Percentiles rank a stretch among this genome's conserved stretches.
Conservation (phyloP, 495 filamentous ascomycete species). For the Penicillium pancosmium region DNA sequence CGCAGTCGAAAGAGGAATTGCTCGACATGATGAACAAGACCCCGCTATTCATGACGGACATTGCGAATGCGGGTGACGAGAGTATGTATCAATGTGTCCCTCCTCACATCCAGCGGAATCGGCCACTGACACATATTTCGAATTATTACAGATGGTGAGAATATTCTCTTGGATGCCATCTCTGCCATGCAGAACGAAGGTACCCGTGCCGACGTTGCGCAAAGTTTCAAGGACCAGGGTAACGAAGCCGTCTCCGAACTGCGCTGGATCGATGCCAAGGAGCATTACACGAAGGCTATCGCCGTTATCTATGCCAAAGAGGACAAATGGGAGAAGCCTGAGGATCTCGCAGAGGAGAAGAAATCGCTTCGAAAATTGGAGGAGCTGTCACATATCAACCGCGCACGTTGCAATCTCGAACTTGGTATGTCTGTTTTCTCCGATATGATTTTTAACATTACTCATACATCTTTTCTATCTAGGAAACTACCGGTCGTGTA, state of each 20-base stretch:
- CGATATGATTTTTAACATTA: not conserved
- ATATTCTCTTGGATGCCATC: slow-evolving; percentile 80
- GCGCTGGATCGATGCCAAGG: slow-evolving; percentile 80
- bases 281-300: slow-evolving; percentile 87
- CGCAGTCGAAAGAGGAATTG: slow-evolving; percentile 71
- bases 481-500: slow-evolving; percentile 85
- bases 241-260: slow-evolving; percentile 81
- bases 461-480: slow-evolving; percentile 14
- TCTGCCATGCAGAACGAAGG: slow-evolving; percentile 92
- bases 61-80: slow-evolving; percentile 68
- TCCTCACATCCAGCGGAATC: not conserved
- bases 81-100: slow-evolving; percentile 35
- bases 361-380: slow-evolving; percentile 61
- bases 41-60: slow-evolving; percentile 93
- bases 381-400: slow-evolving; percentile 80
- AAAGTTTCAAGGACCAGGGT: slow-evolving; percentile 82
- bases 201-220: slow-evolving; percentile 75
- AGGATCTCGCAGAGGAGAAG: slow-evolving; percentile 54
- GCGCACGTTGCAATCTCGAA: slow-evolving; percentile 83
- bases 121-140: slow-evolving; percentile 1
- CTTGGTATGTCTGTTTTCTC: slow-evolving; percentile 50
- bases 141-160: slow-evolving; percentile 54
- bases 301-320: slow-evolving; percentile 62
- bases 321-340: slow-evolving; percentile 52
- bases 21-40: slow-evolving; percentile 74